Evolutionary conservation across 169 alveolate genomes (phyloP).

Genomic region (Cyclospora cayetanensis): DNA sequence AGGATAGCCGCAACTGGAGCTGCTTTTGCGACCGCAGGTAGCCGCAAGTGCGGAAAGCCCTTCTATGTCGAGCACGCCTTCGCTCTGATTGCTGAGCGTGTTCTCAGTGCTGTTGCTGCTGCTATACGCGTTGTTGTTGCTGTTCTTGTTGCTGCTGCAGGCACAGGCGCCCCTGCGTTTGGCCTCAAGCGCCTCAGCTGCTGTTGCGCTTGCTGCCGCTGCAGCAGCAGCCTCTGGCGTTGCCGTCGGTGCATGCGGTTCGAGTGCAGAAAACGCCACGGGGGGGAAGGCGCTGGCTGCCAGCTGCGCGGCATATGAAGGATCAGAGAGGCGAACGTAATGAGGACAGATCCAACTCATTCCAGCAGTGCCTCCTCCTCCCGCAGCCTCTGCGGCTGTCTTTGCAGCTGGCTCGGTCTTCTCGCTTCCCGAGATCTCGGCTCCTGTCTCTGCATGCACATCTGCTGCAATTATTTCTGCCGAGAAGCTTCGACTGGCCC

Average conservation of each 20-base stretch:
- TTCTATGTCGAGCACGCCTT: not conserved
- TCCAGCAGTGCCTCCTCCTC: not conserved
- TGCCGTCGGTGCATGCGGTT: not conserved
- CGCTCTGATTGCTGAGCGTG: not conserved
- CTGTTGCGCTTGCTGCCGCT: not conserved
- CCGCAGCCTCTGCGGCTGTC: not conserved
- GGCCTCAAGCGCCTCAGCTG: not conserved
- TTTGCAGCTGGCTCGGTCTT: not conserved
- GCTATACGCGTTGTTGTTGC: not conserved
- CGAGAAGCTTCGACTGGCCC: not conserved
- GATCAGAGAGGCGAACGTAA: not conserved
- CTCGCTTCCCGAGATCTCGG: not conserved
- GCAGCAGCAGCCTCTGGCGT: conserved; percentile 3
- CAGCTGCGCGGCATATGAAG: not conserved
- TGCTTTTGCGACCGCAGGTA: not conserved
- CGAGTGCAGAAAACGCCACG: not conserved
- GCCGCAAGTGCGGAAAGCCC: not conserved
- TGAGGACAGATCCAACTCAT: not conserved
- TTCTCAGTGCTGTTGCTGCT: not conserved
- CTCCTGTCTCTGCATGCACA: not conserved
- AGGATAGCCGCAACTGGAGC: not conserved
- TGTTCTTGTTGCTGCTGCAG: conserved; percentile 16
- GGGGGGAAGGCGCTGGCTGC: not conserved
- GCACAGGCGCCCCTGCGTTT: not conserved
- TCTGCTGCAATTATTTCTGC: not conserved